A percentile compares a stretch with the other conserved stretches of the same genome.
Evolutionary conservation across 1,284 basidiomycete species (phyloP).

Genomic region (Vanrija humicola): DNA sequence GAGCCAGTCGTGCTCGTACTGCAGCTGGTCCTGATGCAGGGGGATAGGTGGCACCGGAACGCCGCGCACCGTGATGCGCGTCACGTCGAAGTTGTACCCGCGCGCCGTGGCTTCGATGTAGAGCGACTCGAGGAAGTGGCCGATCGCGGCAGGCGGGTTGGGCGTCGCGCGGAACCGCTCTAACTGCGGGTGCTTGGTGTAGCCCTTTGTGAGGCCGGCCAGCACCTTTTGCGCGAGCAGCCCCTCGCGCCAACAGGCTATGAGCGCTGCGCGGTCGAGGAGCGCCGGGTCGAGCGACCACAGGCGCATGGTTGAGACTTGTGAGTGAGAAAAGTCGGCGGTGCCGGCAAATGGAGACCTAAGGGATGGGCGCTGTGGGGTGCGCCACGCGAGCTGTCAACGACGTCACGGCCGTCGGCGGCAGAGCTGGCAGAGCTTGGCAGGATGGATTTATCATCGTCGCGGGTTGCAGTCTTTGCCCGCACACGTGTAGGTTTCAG

Average conservation of each 20-base stretch:
- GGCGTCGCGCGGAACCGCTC: not conserved
- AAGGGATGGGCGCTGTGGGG: too few species aligned
- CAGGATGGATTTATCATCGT: too few species aligned
- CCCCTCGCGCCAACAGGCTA: slow-evolving; percentile 7
- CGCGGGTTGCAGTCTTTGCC: too few species aligned
- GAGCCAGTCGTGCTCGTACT: slow-evolving; percentile 5
- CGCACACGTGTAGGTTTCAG: too few species aligned
- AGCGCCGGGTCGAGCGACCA: slow-evolving; percentile 8
- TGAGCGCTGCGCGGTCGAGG: slow-evolving; percentile 3
- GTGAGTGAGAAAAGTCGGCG: too few species aligned
- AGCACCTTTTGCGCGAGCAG: slow-evolving; percentile 9
- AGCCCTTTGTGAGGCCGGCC: slow-evolving; percentile 4
- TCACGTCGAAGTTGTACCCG: slow-evolving; percentile 3
- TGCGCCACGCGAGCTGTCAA: too few species aligned
- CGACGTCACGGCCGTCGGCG: too few species aligned
- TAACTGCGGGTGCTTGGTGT: slow-evolving; percentile 5
- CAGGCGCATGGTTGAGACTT: slow-evolving; percentile 1
- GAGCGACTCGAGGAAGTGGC: slow-evolving; percentile 2
- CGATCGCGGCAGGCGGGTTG: slow-evolving; percentile 5
- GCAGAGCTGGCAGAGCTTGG: too few species aligned
- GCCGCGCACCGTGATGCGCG: not conserved
- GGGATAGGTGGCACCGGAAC: not conserved
- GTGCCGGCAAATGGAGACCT: too few species aligned
- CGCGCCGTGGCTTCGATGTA: slow-evolving; percentile 1
- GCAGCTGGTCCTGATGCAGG: not conserved